phyloP scores from a whole-genome alignment of 176 grass and related monocot genomes.

The Bonia amplexicaulis region DNA sequence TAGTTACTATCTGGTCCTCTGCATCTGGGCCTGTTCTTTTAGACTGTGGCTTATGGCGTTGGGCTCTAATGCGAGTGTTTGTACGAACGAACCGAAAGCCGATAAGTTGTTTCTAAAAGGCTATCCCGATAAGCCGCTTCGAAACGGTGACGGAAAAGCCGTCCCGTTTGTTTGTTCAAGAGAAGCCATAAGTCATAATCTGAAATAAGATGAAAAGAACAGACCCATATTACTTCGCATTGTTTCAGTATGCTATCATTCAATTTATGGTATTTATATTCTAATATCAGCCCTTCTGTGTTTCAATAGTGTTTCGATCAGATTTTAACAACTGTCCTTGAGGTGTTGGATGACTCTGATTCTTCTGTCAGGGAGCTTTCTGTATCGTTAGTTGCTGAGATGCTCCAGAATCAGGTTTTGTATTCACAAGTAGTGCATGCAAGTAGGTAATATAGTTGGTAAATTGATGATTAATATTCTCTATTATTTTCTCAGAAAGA shows the following conservation, averaged over 20 bases:
- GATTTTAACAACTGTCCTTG: constrained; percentile 75
- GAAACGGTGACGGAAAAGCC: too few species aligned
- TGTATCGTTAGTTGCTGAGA: constrained; percentile 63
- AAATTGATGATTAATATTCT: constrained; percentile 2
- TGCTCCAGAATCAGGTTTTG: constrained; percentile 82
- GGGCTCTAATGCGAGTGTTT: too few species aligned
- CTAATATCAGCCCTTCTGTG: constrained; percentile 28
- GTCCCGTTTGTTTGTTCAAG: too few species aligned
- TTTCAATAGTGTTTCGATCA: constrained; percentile 84
- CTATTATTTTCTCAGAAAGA: constrained; percentile 56
- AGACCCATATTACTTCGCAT: not conserved
- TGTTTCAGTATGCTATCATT: constrained; percentile 19
- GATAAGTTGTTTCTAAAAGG: too few species aligned
- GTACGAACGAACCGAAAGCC: too few species aligned
- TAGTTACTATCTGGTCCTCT: not conserved
- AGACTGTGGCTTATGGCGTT: too few species aligned
- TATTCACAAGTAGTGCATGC: constrained; percentile 14
- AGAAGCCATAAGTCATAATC: too few species aligned
- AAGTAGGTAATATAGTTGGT: constrained; percentile 8
- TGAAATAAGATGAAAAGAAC: too few species aligned
- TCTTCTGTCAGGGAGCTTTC: constrained; percentile 59
- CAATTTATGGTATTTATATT: not conserved
- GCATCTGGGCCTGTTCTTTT: not conserved
- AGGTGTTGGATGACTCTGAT: constrained; percentile 74
- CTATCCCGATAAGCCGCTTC: too few species aligned